Conservation (phyloP, 805 yeast species). For the Sungouiella thailandica region DNA sequence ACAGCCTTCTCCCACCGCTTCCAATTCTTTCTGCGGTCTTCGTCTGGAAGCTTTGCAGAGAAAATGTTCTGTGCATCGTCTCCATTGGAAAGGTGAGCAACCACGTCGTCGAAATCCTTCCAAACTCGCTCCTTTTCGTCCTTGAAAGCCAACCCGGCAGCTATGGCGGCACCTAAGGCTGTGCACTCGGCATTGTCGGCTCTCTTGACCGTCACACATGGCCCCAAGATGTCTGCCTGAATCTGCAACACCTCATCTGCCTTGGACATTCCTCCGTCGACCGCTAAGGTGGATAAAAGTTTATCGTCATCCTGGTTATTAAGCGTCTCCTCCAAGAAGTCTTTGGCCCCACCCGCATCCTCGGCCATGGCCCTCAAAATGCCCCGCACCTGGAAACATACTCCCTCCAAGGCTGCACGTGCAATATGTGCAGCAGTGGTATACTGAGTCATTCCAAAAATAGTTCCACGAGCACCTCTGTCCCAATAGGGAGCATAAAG, state of each 20-base stretch:
- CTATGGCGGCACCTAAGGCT: slow-evolving; percentile 94
- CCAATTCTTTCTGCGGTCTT: slow-evolving; percentile 60
- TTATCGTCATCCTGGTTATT: slow-evolving; percentile 38
- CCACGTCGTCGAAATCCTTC: slow-evolving; percentile 70
- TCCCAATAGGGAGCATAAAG: slow-evolving; percentile 96
- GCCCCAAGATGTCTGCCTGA: slow-evolving; percentile 88
- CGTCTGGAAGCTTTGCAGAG: slow-evolving; percentile 45
- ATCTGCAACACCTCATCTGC: slow-evolving; percentile 90
- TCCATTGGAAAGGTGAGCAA: slow-evolving; percentile 31
- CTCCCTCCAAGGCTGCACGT: slow-evolving; percentile 92
- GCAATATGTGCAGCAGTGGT: slow-evolving; percentile 91
- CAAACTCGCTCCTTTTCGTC: slow-evolving; percentile 56
- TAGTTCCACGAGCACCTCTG: slow-evolving; percentile 85
- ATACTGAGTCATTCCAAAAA: slow-evolving; percentile 88
- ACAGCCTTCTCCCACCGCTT: slow-evolving; percentile 82
- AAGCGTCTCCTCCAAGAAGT: slow-evolving; percentile 52
- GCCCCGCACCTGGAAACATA: slow-evolving; percentile 89
- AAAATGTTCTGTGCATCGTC: slow-evolving; percentile 25
- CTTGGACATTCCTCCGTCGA: slow-evolving; percentile 94
- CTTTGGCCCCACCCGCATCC: slow-evolving; percentile 65
- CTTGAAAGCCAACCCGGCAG: slow-evolving; percentile 71
- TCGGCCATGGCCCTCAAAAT: slow-evolving; percentile 84
- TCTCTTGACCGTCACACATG: slow-evolving; percentile 74
- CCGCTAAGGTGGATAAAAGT: slow-evolving; percentile 57
- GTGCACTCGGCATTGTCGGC: slow-evolving; percentile 87